Evolutionary conservation across 352 stramenopile species (phyloP), one percentile per base, ranked within the genome.

Genomic region (Globisporangium solare): DNA sequence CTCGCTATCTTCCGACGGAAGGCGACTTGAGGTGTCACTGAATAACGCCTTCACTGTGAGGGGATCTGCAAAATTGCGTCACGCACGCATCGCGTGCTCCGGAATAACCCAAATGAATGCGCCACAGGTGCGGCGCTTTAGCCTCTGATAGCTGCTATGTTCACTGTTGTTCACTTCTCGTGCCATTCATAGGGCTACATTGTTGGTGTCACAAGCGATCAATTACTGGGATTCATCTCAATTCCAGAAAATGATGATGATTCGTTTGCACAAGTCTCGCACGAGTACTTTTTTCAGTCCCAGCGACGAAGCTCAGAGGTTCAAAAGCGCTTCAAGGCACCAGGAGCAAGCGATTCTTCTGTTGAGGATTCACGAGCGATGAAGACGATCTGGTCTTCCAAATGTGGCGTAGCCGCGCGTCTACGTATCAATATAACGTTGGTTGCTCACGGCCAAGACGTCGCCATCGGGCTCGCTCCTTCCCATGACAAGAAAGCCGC

Each of bases 341-440:
- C 39, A 20, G 46, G 41, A 8, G 31, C 20, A n/a, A n/a, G 48
- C 12, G 46, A 13, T 18, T 73, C 52, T 39, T 11, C 66, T 6
- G 27, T 35, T 10, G 27, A 35, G 12, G 35, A 57, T 13, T 15
- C 37, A 3, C 17, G 27, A 3, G 49, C 42, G 0, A 54, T 40
- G 17, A 35, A 35, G 27, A 75, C 56, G 3, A 56, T 66, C 37
- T 76, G 68, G 68, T 71, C 27, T 35, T 10, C 61, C 5, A 32
- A 47, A 49, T 76, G 68, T 47, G 58, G 58, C 10, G 41, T 20
- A 18, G 4, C 51, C 15, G 47, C 62, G 31, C 51, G 15, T 1
- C 32, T 76, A 13, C 68, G 68, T 35, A 47, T 76, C 52, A 73
- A 76, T 37, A 63, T 56, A 14, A 65, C 68, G 35, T 49, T 76